These are phyloP conservation scores for Taphrina populina DNA, from an alignment of 1,139 yeast species.

Conservation along the genomic window DNA sequence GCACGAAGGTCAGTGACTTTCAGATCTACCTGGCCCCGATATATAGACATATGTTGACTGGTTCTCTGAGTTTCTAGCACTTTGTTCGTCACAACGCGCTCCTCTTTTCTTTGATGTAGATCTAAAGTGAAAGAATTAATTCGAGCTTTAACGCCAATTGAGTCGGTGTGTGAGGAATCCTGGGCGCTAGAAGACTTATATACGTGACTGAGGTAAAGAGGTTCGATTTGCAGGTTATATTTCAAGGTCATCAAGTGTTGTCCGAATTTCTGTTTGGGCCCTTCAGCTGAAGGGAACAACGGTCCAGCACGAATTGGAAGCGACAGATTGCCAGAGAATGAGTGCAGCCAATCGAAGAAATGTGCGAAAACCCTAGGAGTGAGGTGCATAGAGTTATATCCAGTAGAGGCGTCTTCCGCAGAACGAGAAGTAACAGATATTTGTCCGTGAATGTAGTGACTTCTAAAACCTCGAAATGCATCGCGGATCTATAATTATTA, in stretches of 20 bases:
- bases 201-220: constrained; percentile 70
- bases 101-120: constrained; percentile 79
- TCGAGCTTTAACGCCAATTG: constrained; percentile 75
- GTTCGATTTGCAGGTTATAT: constrained; percentile 70
- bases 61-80: constrained; percentile 58
- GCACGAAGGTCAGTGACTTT: constrained; percentile 71
- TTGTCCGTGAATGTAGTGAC: constrained; percentile 76
- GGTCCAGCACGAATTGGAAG: constrained; percentile 74
- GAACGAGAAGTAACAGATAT: constrained; percentile 59
- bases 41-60: constrained; percentile 63
- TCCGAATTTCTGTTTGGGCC: constrained; percentile 63
- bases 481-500: constrained; percentile 53
- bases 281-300: constrained; percentile 54
- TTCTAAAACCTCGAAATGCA: constrained; percentile 74
- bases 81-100: constrained; percentile 58
- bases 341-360: constrained; percentile 81
- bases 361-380: constrained; percentile 68
- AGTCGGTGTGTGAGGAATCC: constrained; percentile 50
- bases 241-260: constrained; percentile 75
- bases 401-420: constrained; percentile 40
- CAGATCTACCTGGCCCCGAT: constrained; percentile 73
- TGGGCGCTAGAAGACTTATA: constrained; percentile 57
- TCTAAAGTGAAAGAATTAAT: constrained; percentile 68
- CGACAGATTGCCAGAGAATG: constrained; percentile 67
- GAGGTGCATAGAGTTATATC: constrained; percentile 69